Base-by-base conservation (phyloP, 768 basidiomycete genomes). In the Tylopilus sp. region DNA sequence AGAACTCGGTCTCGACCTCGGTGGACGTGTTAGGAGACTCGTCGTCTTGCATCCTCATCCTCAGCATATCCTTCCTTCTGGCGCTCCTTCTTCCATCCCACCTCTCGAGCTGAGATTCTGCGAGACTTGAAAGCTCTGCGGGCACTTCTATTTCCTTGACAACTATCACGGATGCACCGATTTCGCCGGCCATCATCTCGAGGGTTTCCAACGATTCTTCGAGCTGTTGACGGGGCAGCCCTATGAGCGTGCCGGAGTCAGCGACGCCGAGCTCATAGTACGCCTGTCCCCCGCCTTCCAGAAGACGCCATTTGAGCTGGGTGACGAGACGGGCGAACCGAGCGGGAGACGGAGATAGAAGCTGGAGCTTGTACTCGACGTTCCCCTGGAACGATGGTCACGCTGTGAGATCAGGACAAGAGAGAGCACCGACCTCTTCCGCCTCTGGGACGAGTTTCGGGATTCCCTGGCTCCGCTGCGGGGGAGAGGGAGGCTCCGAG, bases 321-420 rank as follows among this genome's bases (percentile, higher is more conserved):
- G 95, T 98, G 50, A 93, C 89, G 21, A 98, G 86, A 54, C 86
- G 83, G 4, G 82, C 79, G 60, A 92, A 91, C 43, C 90, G 89
- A 5, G 83, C 78, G 0, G 83, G 81, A 14, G 88, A 78, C 0
- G 93, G 91, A 45, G 84, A 77, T 36, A 93, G 80, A 21, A 96
- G 84, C 67, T 93, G 91, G 30, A 96, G 81, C 71, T 97, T 97
- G 76, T 97, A 97, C 71, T 97, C 93, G 54, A 97, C 84, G 63
- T 93, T 94, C 10, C 93, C 93, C 71, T 88, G 76, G 21, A 24
- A 37, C 9, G 21, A 28, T 9, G 7, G 26, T 1, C 22, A 11
- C 30, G 50, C n/a, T 13, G 28, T n/a, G 19, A 30, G 45, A 30
- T 3, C 26, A 7, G 22, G 22, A 21, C 36, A 31, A 17, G 13